Evolutionary conservation across 2,329 filamentous ascomycete genomes (phyloP), one percentile per base, ranked within the genome.

Genomic region (Epichloe sibirici): DNA sequence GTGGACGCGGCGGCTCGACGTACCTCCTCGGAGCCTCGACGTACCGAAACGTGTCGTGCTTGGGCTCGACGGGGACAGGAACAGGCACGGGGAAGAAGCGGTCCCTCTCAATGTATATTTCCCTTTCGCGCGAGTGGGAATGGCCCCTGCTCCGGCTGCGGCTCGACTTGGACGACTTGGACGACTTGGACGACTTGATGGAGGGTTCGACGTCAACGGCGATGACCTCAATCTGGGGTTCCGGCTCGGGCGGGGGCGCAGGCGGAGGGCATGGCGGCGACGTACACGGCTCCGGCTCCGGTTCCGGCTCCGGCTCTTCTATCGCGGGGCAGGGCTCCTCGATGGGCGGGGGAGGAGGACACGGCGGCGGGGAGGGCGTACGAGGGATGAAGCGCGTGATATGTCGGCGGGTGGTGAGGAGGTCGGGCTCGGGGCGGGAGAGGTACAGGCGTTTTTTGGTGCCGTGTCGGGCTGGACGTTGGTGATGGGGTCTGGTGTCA

Each of bases 41-140:
- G 57, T 79, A 78, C 6, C 77, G 74, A 59, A 69, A 79, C 34
- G 74, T 74, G 39, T 77, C 75, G 56, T 72, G 72, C 55, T 63
- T 59, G 38, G 67, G 67, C 58, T 67, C 69, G 17, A 71, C 68
- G 0, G 68, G 70, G 5, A 73, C 68, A 17, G 70, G 72, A 2
- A 74, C 67, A 9, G 66, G 67, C 7, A 72, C 62, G 38, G 72
- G 74, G 15, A 77, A 66, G 47, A 74, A 58, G 49, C 69, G 68
- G 60, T 80, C 77, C 28, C 76, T 70, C 65, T 79, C 75, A 55
- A 79, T 71, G 60, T 74, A 69, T 48, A 77, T 68, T 61, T 79
- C 75, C 37, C 66, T 66, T 45, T 76, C 70, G 13, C 65, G 60
- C 35, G 59, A 57, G 35, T 56, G 56, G 12, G 57, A 61, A 42